These are phyloP conservation scores for Epichloe festucae DNA, from an alignment of 2,329 filamentous ascomycete species.

Conservation along the genomic window DNA sequence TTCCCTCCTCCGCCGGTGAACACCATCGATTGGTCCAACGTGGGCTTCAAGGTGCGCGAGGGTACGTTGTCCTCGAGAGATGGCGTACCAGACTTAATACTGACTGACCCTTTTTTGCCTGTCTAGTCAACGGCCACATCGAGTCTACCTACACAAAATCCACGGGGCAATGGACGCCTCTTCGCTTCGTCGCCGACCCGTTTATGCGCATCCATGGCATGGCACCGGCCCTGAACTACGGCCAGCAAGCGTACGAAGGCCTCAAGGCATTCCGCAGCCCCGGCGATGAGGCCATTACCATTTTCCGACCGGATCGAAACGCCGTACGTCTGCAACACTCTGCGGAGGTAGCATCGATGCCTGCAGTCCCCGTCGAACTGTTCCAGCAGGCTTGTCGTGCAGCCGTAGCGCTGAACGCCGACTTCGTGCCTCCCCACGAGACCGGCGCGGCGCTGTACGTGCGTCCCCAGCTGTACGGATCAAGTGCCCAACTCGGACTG, in stretches of 20 bases:
- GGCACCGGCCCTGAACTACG: conserved; percentile 91
- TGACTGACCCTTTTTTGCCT: conserved; percentile 18
- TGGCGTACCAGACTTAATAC: background rate
- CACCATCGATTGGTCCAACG: conserved; percentile 84
- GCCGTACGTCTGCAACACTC: conserved; percentile 75
- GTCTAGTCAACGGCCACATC: conserved; percentile 90
- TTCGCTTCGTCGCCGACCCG: conserved; percentile 69
- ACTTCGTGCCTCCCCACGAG: conserved; percentile 77
- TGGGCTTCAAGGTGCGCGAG: conserved; percentile 88
- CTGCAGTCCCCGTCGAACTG: conserved; percentile 59
- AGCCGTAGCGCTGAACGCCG: conserved; percentile 79
- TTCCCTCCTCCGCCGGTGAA: conserved; percentile 70
- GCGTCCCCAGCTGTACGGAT: conserved; percentile 78
- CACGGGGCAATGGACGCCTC: conserved; percentile 64
- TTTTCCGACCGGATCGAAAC: conserved; percentile 83
- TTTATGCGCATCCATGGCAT: conserved; percentile 87
- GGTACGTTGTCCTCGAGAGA: conserved; percentile 33
- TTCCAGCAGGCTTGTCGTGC: conserved; percentile 68
- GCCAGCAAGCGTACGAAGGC: conserved; percentile 96
- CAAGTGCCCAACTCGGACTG: conserved; percentile 73
- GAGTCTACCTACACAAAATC: conserved; percentile 70
- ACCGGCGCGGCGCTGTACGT: conserved; percentile 90
- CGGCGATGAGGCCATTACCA: conserved; percentile 53
- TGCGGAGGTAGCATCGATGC: conserved; percentile 71
- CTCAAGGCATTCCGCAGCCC: conserved; percentile 87